A percentile compares a stretch with the other conserved stretches of the same genome.
These are phyloP conservation scores for Cystobasidium tubakii DNA, from an alignment of 768 basidiomycete genomes.

Conservation along the genomic window DNA sequence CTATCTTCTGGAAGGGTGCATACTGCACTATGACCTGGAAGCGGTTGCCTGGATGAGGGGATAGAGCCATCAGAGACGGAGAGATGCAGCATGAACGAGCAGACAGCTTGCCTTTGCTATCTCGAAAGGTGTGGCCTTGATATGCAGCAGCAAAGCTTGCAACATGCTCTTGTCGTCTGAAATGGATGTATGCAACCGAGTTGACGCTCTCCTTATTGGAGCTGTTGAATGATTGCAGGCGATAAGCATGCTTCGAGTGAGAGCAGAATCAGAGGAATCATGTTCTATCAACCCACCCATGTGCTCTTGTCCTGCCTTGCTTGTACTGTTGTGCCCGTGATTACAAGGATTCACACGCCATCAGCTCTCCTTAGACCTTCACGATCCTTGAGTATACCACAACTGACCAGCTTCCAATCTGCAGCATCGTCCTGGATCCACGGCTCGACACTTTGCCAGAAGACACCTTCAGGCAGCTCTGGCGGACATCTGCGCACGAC, in stretches of 20 bases:
- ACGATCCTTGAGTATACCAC: not conserved
- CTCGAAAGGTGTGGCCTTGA: constrained; percentile 84
- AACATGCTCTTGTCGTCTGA: constrained; percentile 68
- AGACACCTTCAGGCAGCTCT: constrained; percentile 81
- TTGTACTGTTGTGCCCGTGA: not conserved
- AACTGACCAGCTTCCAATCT: constrained; percentile 48
- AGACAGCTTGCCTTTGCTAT: constrained; percentile 69
- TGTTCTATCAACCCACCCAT: constrained; percentile 59
- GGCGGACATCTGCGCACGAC: constrained; percentile 82
- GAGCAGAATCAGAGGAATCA: constrained; percentile 49
- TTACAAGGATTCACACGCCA: not conserved
- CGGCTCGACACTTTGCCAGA: constrained; percentile 80
- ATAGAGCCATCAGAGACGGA: too few species aligned
- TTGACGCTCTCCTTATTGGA: constrained; percentile 74
- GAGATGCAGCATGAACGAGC: not conserved
- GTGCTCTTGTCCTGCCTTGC: not conserved
- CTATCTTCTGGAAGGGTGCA: constrained; percentile 82
- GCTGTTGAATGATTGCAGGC: constrained; percentile 51
- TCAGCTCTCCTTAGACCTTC: constrained; percentile 3
- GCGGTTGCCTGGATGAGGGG: constrained; percentile 69
- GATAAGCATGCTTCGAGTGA: constrained; percentile 7
- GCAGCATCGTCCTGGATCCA: constrained; percentile 58
- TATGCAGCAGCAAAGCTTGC: constrained; percentile 72
- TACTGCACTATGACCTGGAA: constrained; percentile 86
- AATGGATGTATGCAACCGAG: constrained; percentile 86